Conservation (phyloP, 805 yeast genomes). For the Pichia scutulata region DNA sequence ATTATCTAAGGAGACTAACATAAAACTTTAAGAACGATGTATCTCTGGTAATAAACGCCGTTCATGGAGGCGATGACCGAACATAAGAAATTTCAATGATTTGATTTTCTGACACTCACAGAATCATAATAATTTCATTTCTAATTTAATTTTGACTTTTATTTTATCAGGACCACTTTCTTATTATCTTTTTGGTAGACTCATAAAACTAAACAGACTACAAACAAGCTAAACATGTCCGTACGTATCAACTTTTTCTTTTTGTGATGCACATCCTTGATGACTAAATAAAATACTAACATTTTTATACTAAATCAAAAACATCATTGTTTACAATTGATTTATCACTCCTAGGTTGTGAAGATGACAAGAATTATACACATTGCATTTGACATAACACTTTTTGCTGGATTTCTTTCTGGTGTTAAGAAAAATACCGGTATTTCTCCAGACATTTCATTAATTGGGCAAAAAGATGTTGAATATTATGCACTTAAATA, state of each 20-base stretch:
- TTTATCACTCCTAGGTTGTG: neutral
- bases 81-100: neutral
- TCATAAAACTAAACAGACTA: neutral
- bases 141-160: too few relatives aligned
- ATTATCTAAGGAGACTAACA: too few relatives aligned
- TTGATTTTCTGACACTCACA: neutral
- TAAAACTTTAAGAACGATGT: too few relatives aligned
- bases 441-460: slow-evolving; percentile 46
- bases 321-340: neutral
- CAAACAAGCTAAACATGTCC: neutral
- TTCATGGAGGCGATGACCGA: neutral
- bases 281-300: neutral
- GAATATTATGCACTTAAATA: slow-evolving; percentile 54
- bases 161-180: neutral
- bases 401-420: slow-evolving; percentile 61
- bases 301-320: neutral
- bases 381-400: slow-evolving; percentile 47
- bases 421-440: slow-evolving; percentile 72
- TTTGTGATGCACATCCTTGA: neutral
- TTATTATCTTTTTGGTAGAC: neutral
- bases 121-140: too few relatives aligned
- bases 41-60: neutral
- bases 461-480: slow-evolving; percentile 38
- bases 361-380: slow-evolving; percentile 46
- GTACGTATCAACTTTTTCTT: neutral